Evolutionary conservation across 208 protist genomes (phyloP), one percentile per base, ranked within the genome.

Genomic region (Blastocrithidia nonstop): DNA sequence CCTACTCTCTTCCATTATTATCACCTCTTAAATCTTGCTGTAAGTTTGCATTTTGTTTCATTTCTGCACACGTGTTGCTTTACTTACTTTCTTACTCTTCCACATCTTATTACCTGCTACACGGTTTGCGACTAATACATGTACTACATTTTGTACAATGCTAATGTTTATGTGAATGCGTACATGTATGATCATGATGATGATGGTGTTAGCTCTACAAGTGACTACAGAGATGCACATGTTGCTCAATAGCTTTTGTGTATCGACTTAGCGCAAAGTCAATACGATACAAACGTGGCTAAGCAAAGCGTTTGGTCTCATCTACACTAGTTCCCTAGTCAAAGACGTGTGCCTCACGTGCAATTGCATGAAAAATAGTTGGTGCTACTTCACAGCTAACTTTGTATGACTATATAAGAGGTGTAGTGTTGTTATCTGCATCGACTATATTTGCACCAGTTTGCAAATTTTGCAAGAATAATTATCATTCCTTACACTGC

Each of bases 221-320:
- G 3, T 66, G 66, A 25, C 73, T 78, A 16, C 61, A 68, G 15
- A 53, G 54, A 11, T 73, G 61, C 9, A 69, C 46, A n/a, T n/a
- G n/a, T 60, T 90, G 80, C 51, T 74, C 70, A 17, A 81, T 66
- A 7, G 50, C 54, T 52, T 91, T 91, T 4, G 73, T 86, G 42
- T 61, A 59, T 22, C 67, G 72, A 39, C 64, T 82, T 4, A 87
- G 55, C 13, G 83, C 57, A 60, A 91, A 86, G 54, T 82, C 76
- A 26, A 91, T 71, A 20, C 71, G 68, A 57, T 75, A 91, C 16
- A 88, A 65, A 4, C 66, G 67, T 13, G 72, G 71, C 2, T 25
- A 44, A 13, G 47, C 42, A 41, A 66, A 71, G 20, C 69, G 80
- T 17, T 52, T 55, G 22, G 58, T 43, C 11, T 54, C 29, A 25